Evolutionary conservation across 2,329 filamentous ascomycete species (phyloP).

Genomic region (Phialophora expanda): DNA sequence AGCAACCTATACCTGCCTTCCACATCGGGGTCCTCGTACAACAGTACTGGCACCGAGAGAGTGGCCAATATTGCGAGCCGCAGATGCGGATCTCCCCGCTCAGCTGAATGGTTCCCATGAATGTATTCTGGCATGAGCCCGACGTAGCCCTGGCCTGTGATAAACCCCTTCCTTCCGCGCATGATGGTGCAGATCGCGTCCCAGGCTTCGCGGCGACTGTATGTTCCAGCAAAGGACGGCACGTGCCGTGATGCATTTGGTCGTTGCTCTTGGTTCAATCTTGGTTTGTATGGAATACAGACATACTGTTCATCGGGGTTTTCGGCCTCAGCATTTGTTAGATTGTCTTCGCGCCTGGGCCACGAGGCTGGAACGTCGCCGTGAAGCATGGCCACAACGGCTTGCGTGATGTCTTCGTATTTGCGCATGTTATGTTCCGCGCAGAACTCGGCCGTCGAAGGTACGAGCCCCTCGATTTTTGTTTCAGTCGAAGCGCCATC

Average conservation of each 20-base stretch:
- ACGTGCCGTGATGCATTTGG: conserved; percentile 16
- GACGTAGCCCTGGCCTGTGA: conserved; percentile 6
- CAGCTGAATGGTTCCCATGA: background rate
- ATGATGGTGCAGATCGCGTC: conserved; percentile 13
- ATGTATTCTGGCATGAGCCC: conserved; percentile 15
- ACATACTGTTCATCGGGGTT: conserved; percentile 4
- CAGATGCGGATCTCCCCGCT: background rate
- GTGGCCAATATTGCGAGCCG: conserved; percentile 15
- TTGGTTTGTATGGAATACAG: conserved; percentile 17
- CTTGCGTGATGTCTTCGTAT: conserved; percentile 14
- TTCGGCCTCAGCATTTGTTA: background rate
- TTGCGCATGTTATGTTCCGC: conserved; percentile 4
- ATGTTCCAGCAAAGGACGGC: background rate
- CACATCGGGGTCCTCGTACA: conserved; percentile 12
- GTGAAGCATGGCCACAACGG: conserved; percentile 19
- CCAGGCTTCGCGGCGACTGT: conserved; percentile 8
- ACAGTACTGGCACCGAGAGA: conserved; percentile 16
- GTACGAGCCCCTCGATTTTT: background rate
- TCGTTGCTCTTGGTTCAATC: background rate
- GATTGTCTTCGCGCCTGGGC: conserved; percentile 9
- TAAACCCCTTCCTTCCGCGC: conserved; percentile 10
- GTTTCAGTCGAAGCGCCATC: background rate
- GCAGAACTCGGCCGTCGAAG: background rate
- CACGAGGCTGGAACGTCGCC: conserved; percentile 14
- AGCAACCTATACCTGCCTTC: conserved; percentile 12